Percentiles rank a stretch among this genome's conserved stretches.
Conservation (phyloP, 202 grass and related monocot genomes). For the Schoenoplectus tabernaemontani region DNA sequence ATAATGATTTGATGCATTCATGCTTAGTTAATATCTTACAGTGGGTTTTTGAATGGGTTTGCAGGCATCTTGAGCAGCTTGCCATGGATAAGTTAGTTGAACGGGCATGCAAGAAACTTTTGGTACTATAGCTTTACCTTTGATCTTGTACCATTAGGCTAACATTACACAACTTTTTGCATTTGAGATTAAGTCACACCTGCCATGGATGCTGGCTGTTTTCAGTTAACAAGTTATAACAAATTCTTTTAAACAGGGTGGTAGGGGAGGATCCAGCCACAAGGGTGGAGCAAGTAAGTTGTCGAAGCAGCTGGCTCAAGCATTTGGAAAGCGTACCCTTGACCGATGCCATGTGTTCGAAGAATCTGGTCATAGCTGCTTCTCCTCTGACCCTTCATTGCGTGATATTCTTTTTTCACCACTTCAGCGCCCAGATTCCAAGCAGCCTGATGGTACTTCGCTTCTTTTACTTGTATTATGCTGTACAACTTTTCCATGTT, state of each 20-base stretch:
- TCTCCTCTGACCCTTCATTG: conserved; percentile 46
- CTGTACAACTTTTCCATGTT: neutral
- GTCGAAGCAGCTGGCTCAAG: conserved; percentile 60
- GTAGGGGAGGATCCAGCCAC: conserved; percentile 55
- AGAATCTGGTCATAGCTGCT: conserved; percentile 71
- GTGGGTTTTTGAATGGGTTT: conserved; percentile 21
- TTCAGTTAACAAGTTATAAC: neutral
- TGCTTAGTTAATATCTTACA: neutral
- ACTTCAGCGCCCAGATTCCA: conserved; percentile 28
- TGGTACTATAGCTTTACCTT: conserved; percentile 36
- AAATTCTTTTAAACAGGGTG: conserved; percentile 37
- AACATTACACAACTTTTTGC: neutral
- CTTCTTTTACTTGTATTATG: conserved; percentile 10
- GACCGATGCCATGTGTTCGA: conserved; percentile 61
- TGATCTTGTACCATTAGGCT: neutral
- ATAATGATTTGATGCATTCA: neutral
- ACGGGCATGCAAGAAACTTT: conserved; percentile 52
- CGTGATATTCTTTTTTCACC: conserved; percentile 39
- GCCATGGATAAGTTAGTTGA: conserved; percentile 80
- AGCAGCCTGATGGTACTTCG: conserved; percentile 32
- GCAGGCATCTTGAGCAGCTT: conserved; percentile 64
- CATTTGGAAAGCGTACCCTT: conserved; percentile 72
- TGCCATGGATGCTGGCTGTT: neutral
- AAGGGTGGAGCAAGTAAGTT: conserved; percentile 62
- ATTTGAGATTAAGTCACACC: neutral